phyloP scores from a whole-genome alignment of 371 early-diverging fungal species.

The Rhizomucor pusillus region DNA sequence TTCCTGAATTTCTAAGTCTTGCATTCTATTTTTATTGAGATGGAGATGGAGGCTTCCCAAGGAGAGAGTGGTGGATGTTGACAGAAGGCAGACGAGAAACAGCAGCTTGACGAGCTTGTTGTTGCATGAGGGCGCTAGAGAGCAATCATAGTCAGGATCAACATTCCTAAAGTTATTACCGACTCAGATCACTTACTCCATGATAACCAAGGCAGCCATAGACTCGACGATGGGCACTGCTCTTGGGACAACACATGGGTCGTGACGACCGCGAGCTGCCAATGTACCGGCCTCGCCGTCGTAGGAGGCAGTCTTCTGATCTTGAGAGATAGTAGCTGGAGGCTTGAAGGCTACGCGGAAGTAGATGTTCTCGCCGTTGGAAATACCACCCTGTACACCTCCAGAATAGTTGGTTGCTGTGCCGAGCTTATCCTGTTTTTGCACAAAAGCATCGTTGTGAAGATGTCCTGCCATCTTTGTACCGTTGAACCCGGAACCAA shows the following conservation, averaged over 20 bases:
- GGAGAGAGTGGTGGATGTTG: slow-evolving; percentile 43
- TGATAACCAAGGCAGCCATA: slow-evolving; percentile 92
- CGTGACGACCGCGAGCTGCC: slow-evolving; percentile 94
- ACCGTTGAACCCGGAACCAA: slow-evolving; percentile 92
- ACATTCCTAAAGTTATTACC: neutral
- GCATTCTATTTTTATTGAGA: too few relatives aligned
- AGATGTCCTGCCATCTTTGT: slow-evolving; percentile 83
- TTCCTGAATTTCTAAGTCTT: too few relatives aligned
- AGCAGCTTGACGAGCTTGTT: slow-evolving; percentile 63
- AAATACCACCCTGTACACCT: slow-evolving; percentile 96
- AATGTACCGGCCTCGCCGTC: slow-evolving; percentile 79
- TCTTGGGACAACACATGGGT: slow-evolving; percentile 95
- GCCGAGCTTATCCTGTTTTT: slow-evolving; percentile 58
- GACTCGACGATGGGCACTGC: slow-evolving; percentile 97
- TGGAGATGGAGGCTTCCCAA: slow-evolving; percentile 30
- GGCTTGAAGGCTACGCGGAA: slow-evolving; percentile 98
- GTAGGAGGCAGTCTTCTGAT: slow-evolving; percentile 86
- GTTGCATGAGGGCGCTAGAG: slow-evolving; percentile 57
- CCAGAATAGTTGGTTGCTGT: slow-evolving; percentile 93
- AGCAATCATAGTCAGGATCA: neutral
- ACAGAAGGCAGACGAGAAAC: slow-evolving; percentile 53
- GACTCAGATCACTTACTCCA: slow-evolving; percentile 73
- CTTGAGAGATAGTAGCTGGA: slow-evolving; percentile 91
- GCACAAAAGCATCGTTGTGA: slow-evolving; percentile 93
- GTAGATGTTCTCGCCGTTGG: slow-evolving; percentile 94